Base-by-base conservation (phyloP, 352 stramenopile genomes). In the Pythium utonaiense region DNA sequence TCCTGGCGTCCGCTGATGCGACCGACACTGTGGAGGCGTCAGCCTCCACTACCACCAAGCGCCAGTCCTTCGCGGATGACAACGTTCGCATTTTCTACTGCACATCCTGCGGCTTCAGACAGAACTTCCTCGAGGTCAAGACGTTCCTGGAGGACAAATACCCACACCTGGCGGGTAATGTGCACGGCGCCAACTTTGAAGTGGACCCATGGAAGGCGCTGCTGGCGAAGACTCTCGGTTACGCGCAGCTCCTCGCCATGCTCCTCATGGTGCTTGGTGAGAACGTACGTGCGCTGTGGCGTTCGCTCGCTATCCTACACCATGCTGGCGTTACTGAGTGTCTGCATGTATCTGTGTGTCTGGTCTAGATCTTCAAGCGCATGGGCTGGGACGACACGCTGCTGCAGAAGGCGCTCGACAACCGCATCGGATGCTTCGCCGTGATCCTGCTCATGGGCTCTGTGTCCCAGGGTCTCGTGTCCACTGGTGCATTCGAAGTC, bases 401-500 rank as follows among this genome's bases (percentile, higher is more conserved):
- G 58, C 66, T 91, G 17, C 70, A 82, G 27, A 89, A 86, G 77
- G 77, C 75, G 41, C 63, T 83, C 52, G 71, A 91, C 61, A 94
- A 94, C 67, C 79, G 80, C 52, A 77, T 92, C 33, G 65, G 56
- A 3, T 78, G 72, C 47, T 90, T 94, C 60, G 75, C 82, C 25
- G 62, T 90, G 14, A 77, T 92, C 17, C 31, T 92, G 56, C 62
- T 89, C 47, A 70, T 92, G 44, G 82, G 84, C 6, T 77, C 75
- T 0, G 33, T 84, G 12, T 84, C 84, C 4, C 83, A 86, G 53
- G 73, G 68, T 17, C 72, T 94, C 50, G 66, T 87, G 42, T 79
- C 84, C 13, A 80, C 82, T 1, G 84, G 84, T 12, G 84, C 82
- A 9, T 94, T 94, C 24, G 84, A 94, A 68, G 80, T 94, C 28